These are phyloP conservation scores for Aspergillus sp. DNA, from an alignment of 2,329 filamentous ascomycete genomes.

Conservation along the genomic window DNA sequence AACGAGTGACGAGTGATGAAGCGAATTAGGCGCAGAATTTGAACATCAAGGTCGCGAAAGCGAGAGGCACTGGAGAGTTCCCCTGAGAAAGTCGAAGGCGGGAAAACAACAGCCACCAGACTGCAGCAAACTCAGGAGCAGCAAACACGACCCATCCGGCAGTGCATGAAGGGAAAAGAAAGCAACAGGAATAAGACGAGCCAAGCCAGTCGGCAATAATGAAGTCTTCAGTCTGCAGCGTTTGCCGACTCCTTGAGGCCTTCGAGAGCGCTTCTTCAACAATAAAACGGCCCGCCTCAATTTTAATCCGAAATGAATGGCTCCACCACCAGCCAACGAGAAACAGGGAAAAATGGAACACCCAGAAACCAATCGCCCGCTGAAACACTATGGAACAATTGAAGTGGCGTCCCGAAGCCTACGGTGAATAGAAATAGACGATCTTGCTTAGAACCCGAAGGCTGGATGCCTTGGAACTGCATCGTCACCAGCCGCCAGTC, in stretches of 20 bases:
- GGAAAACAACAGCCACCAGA: constrained; percentile 19
- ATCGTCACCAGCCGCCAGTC: background rate
- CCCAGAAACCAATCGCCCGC: background rate
- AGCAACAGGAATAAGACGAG: constrained; percentile 12
- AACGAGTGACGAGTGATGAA: constrained; percentile 10
- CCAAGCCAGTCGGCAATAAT: constrained; percentile 11
- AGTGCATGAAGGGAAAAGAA: background rate
- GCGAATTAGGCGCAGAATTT: background rate
- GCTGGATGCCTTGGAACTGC: background rate
- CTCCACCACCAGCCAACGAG: constrained; percentile 15
- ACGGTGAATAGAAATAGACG: background rate
- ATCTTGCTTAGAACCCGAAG: background rate
- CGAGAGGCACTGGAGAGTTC: constrained; percentile 2
- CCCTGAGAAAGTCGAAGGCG: constrained; percentile 7
- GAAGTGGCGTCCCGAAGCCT: background rate
- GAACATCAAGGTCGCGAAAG: constrained; percentile 2
- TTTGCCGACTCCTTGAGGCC: background rate
- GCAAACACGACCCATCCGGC: constrained; percentile 18
- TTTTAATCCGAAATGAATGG: constrained; percentile 29
- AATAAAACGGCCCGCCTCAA: constrained; percentile 23
- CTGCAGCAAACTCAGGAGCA: constrained; percentile 13
- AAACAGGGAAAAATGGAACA: background rate
- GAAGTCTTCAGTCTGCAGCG: constrained; percentile 1
- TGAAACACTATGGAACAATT: background rate
- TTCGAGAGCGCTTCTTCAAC: background rate